phyloP scores from a whole-genome alignment of 192 early-diverging fungal genomes.

The Mortierella claussenii region DNA sequence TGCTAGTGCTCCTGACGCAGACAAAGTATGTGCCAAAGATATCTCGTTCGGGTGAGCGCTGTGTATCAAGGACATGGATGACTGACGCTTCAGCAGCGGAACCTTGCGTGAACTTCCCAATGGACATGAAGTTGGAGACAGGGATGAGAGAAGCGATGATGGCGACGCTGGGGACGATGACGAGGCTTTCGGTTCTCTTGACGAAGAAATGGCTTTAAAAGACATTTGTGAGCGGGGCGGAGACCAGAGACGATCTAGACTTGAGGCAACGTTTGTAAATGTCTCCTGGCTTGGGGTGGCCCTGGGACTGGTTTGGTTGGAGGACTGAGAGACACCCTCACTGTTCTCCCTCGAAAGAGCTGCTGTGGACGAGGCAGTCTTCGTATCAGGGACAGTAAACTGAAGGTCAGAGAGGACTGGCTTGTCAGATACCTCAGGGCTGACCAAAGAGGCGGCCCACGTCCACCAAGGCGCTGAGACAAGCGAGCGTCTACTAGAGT shows the following conservation, averaged over 20 bases:
- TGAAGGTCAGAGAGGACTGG: neutral
- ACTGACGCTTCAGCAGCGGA: no score
- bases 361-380: no score
- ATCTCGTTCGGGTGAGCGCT: no score
- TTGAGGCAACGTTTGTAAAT: conserved; percentile 8
- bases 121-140: neutral
- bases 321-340: no score
- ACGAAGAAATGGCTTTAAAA: conserved; percentile 4
- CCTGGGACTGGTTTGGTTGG: no score
- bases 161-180: neutral
- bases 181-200: no score
- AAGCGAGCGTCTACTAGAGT: neutral
- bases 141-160: neutral
- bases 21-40: no score
- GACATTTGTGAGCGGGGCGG: conserved; percentile 1
- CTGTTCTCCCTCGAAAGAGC: neutral
- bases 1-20: no score
- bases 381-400: no score
- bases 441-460: neutral
- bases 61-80: no score
- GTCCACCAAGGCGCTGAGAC: neutral
- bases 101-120: no score
- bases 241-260: conserved; percentile 11
- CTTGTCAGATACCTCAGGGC: neutral
- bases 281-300: no score